A percentile compares a stretch with the other conserved stretches of the same genome.
Conservation (phyloP, 2,329 filamentous ascomycete genomes). For the Emydomyces testavorans region DNA sequence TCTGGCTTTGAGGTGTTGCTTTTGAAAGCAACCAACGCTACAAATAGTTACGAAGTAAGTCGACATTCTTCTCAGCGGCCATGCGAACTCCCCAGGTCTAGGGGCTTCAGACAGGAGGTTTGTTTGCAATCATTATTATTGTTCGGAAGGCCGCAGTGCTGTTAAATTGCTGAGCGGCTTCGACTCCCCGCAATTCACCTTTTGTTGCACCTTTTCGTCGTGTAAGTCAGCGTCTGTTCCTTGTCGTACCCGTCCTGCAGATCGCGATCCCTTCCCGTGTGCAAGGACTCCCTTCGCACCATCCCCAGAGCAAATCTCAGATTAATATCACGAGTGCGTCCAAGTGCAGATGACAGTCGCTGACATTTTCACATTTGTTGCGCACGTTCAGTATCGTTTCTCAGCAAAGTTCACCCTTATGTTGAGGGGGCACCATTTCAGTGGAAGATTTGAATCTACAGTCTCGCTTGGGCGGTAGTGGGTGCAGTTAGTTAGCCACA, state of each 20-base stretch:
- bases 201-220: constrained; percentile 2
- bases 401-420: not conserved
- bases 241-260: constrained; percentile 4
- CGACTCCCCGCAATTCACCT: not conserved
- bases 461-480: not conserved
- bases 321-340: not conserved
- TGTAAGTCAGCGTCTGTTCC: constrained; percentile 4
- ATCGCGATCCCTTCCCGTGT: not conserved
- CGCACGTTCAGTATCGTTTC: not conserved
- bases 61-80: too few relatives aligned
- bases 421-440: not conserved
- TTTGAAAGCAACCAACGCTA: not conserved
- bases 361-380: not conserved
- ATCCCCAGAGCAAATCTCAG: not conserved
- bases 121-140: too few relatives aligned
- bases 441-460: not conserved
- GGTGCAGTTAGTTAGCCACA: too few relatives aligned
- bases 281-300: not conserved
- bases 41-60: too few relatives aligned
- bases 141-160: not conserved
- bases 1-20: not conserved
- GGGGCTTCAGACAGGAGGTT: too few relatives aligned
- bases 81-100: too few relatives aligned
- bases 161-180: not conserved
- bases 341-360: not conserved